Conservation (phyloP, 352 stramenopile genomes). For the Phytophthora fragariae region DNA sequence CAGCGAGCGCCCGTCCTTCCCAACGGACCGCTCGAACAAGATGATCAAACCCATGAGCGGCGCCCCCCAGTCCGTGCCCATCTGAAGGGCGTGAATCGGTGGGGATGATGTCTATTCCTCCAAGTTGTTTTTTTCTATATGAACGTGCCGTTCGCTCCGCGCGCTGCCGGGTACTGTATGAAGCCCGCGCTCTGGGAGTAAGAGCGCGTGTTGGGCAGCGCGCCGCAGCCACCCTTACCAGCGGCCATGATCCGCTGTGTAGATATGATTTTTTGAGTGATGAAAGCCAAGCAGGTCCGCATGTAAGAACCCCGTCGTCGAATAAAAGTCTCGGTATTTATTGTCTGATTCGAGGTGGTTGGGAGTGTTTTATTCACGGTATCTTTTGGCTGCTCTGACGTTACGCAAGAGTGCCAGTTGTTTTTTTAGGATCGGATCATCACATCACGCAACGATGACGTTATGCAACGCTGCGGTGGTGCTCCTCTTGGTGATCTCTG, state of each 20-base stretch:
- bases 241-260: constrained; percentile 24
- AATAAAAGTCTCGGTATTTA: constrained; percentile 60
- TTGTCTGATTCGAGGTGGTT: constrained; percentile 20
- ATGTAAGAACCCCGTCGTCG: constrained; percentile 41
- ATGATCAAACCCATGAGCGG: constrained; percentile 54
- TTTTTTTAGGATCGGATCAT: constrained; percentile 2
- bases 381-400: not conserved
- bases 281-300: constrained; percentile 37
- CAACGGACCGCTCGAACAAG: constrained; percentile 42
- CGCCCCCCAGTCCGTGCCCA: constrained; percentile 46
- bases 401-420: constrained; percentile 7
- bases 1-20: constrained; percentile 48
- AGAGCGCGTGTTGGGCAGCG: constrained; percentile 30
- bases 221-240: constrained; percentile 25
- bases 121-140: constrained; percentile 28
- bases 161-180: constrained; percentile 30
- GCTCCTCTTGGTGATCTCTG: constrained; percentile 25
- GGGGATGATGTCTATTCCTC: constrained; percentile 28
- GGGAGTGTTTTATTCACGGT: not conserved
- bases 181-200: constrained; percentile 37
- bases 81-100: constrained; percentile 31
- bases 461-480: constrained; percentile 2
- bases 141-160: constrained; percentile 28
- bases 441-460: not conserved
- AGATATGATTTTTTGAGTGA: constrained; percentile 48